A percentile compares a stretch with the other conserved stretches of the same genome.
Evolutionary conservation across 1,284 basidiomycete species (phyloP).

Genomic region (Cryptococcus deneoformans): DNA sequence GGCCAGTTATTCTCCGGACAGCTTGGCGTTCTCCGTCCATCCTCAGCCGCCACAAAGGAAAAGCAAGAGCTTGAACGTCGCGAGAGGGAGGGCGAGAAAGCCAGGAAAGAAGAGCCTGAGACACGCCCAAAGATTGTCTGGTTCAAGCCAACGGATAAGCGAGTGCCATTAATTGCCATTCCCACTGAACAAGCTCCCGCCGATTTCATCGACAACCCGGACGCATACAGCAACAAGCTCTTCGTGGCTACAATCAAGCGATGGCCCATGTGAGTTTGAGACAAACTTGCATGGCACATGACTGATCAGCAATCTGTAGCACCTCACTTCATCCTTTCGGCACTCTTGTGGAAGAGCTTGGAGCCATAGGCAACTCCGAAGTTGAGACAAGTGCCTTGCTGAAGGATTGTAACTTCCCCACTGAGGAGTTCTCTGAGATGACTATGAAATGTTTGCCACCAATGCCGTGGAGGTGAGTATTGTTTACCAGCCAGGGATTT

Average conservation of each 20-base stretch:
- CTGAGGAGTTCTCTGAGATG: constrained; percentile 86
- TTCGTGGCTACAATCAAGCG: constrained; percentile 99
- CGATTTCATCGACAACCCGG: constrained; percentile 94
- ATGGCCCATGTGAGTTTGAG: constrained; percentile 54
- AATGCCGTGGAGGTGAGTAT: constrained; percentile 80
- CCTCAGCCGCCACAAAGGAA: constrained; percentile 97
- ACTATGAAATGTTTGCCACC: constrained; percentile 96
- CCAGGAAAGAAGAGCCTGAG: constrained; percentile 60
- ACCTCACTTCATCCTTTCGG: constrained; percentile 99
- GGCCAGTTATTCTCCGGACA: constrained; percentile 98
- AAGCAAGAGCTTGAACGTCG: constrained; percentile 98
- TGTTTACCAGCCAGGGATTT: not conserved
- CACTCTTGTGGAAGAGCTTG: constrained; percentile 95
- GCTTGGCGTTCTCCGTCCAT: constrained; percentile 90
- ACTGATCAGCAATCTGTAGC: constrained; percentile 53
- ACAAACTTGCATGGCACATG: constrained; percentile 11
- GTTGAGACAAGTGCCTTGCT: constrained; percentile 96
- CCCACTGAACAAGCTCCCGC: constrained; percentile 98
- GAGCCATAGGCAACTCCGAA: constrained; percentile 96
- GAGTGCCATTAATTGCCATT: constrained; percentile 97
- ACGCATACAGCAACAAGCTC: constrained; percentile 82
- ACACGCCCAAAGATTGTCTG: constrained; percentile 96
- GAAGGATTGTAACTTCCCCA: constrained; percentile 98
- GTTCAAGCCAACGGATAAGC: constrained; percentile 99
- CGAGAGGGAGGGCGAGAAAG: constrained; percentile 82